Conservation (phyloP, 2,329 filamentous ascomycete species). For the Parascedosporium putredinis region DNA sequence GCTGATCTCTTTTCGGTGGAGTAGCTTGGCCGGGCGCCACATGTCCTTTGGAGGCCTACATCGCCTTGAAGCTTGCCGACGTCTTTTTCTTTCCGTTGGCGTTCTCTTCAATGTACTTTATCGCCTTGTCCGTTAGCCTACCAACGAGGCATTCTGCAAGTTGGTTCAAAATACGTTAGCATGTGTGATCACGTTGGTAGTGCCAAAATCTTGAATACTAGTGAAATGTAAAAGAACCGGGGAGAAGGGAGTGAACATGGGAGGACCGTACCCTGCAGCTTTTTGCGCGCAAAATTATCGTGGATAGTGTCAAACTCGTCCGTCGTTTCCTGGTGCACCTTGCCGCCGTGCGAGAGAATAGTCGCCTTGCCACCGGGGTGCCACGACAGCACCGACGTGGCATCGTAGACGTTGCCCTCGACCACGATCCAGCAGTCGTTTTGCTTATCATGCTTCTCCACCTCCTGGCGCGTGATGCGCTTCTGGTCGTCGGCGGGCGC, state of each 20-base stretch:
- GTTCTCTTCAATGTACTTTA: conserved; percentile 30
- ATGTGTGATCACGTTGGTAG: too few relatives aligned
- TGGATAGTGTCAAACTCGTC: conserved; percentile 39
- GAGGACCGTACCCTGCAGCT: conserved; percentile 27
- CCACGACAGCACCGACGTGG: conserved; percentile 34
- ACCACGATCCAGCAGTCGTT: conserved; percentile 44
- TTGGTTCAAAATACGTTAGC: too few relatives aligned
- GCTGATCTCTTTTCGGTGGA: conserved; percentile 22
- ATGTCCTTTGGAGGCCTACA: conserved; percentile 27
- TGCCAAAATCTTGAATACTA: too few relatives aligned
- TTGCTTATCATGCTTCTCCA: conserved; percentile 37
- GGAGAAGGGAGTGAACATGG: not conserved
- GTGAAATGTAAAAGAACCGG: not conserved
- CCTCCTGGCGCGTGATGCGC: conserved; percentile 40
- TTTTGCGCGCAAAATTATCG: conserved; percentile 38
- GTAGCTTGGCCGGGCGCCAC: conserved; percentile 34
- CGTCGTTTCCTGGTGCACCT: conserved; percentile 35
- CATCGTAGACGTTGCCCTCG: conserved; percentile 40
- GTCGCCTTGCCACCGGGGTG: conserved; percentile 38
- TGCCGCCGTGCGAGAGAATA: conserved; percentile 37
- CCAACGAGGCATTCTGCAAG: conserved; percentile 36
- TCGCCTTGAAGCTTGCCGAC: conserved; percentile 12
- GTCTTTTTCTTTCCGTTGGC: conserved; percentile 11
- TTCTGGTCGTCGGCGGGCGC: conserved; percentile 32
- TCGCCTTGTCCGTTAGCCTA: conserved; percentile 35